Evolutionary conservation across 441 rosid species (phyloP), one percentile per base, ranked within the genome.

Genomic region (Bocquillonia castaneifolia): DNA sequence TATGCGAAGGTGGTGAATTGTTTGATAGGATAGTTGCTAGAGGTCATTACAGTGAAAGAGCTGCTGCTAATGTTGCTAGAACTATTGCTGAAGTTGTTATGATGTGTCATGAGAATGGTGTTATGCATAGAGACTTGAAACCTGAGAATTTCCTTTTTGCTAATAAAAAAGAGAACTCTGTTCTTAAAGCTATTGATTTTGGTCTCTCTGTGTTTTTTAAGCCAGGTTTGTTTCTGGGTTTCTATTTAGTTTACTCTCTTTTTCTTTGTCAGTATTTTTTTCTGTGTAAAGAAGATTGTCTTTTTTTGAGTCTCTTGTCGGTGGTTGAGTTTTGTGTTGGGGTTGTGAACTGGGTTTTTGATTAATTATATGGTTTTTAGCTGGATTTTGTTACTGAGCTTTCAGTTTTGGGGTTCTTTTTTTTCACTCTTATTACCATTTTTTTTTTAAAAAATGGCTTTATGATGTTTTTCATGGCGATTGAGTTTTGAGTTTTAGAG

Each of bases 21-120:
- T 93, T 93, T n/a, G 98, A 93, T 67, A 71, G 98, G 82, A 93
- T 93, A n/a, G 97, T 93, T 2, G 98, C 98, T 1, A 85, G 97
- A 54, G 98, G 98, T 17, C 97, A 91, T 76, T 91, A 91, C 66
- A 85, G 88, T 31, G 97, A 93, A 77, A 81, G 96, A 18, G 97
- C 97, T 0, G 97, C 98, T 14, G 97, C 98, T 0, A 74, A 68
- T 26, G 83, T 91, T 15, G 96, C 82, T 8, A 84, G 91, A 70
- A 93, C 96, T 40, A 78, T 91, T 1, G 97, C 88, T 13, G 97
- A 93, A 72, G 98, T 93, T 0, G 98, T 93, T 59, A 81, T 74
- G 86, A 89, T 89, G 97, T 93, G 98, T 71, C 98, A 91, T 52
- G 80, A 77, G 37, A 91, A 88, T 70, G 98, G 98, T 0, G 97